Conservation (phyloP, 805 yeast species). For the Wickerhamomyces tratensis region DNA sequence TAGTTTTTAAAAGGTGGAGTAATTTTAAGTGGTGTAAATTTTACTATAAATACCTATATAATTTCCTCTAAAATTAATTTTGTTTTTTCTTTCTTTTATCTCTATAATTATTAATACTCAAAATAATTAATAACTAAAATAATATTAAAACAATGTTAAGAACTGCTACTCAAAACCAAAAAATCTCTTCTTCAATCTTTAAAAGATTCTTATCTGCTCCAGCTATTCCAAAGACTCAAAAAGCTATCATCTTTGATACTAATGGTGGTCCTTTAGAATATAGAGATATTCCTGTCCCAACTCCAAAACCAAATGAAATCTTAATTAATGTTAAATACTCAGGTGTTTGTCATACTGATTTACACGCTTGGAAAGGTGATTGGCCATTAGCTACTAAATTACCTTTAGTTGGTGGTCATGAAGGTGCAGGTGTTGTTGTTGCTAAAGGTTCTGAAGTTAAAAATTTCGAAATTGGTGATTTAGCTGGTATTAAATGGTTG, state of each 20-base stretch:
- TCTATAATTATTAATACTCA: background rate
- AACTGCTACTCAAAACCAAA: slow-evolving; percentile 10
- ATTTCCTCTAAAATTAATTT: background rate
- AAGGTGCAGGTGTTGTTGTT: slow-evolving; percentile 83
- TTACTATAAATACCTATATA: no score
- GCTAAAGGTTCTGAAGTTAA: slow-evolving; percentile 61
- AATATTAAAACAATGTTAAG: slow-evolving; percentile 1
- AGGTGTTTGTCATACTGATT: slow-evolving; percentile 91
- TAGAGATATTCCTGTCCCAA: slow-evolving; percentile 74
- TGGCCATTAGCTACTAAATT: slow-evolving; percentile 74
- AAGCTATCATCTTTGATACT: slow-evolving; percentile 61
- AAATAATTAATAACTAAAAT: no score
- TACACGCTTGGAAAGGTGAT: slow-evolving; percentile 92
- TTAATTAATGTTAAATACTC: slow-evolving; percentile 77
- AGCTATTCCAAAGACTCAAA: slow-evolving; percentile 55
- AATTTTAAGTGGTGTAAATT: no score
- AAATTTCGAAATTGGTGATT: slow-evolving; percentile 70
- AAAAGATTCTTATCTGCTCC: slow-evolving; percentile 12
- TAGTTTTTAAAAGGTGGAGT: no score
- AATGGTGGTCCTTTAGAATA: slow-evolving; percentile 54
- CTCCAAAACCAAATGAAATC: slow-evolving; percentile 68
- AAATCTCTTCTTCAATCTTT: slow-evolving; percentile 11
- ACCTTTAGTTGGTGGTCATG: slow-evolving; percentile 83
- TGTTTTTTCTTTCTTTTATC: background rate
- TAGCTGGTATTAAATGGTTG: slow-evolving; percentile 80